phyloP scores from a whole-genome alignment of 306 rosid genomes.

The Nissolia schottii region DNA sequence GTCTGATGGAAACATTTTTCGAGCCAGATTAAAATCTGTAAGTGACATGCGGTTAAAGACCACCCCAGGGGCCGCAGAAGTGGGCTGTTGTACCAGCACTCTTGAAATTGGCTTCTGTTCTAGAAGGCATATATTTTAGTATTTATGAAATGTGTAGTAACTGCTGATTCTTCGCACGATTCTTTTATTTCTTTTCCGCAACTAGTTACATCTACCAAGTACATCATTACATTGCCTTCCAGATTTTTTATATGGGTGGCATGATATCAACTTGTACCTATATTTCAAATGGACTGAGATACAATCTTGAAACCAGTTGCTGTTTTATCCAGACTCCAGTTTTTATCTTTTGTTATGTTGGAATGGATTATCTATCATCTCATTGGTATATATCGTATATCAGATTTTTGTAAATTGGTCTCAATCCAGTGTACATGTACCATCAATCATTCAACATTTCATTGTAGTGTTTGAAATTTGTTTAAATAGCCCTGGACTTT shows the following conservation, averaged over 20 bases:
- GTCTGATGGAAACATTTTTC: conserved; percentile 59
- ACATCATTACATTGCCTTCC: conserved; percentile 50
- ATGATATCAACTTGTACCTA: conserved; percentile 28
- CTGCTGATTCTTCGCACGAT: conserved; percentile 39
- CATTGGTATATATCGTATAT: too few species aligned
- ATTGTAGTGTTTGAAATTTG: background rate
- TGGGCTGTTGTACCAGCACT: conserved; percentile 53
- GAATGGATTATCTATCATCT: background rate
- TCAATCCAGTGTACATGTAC: background rate
- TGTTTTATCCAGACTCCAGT: background rate
- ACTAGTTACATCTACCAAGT: conserved; percentile 33
- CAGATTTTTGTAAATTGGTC: background rate
- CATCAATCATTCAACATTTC: background rate
- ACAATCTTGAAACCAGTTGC: conserved; percentile 8
- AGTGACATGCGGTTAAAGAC: conserved; percentile 39
- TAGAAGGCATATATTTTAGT: conserved; percentile 22
- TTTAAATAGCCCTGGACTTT: background rate
- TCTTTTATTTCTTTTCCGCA: conserved; percentile 27
- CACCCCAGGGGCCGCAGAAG: conserved; percentile 36
- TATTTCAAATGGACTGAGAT: conserved; percentile 4
- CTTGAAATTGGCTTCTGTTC: conserved; percentile 25
- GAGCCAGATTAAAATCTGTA: conserved; percentile 64
- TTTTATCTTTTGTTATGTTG: background rate
- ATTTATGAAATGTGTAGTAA: conserved; percentile 43
- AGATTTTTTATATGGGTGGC: conserved; percentile 52